Conservation (phyloP, 805 yeast species). For the Kuraishia molischiana region DNA sequence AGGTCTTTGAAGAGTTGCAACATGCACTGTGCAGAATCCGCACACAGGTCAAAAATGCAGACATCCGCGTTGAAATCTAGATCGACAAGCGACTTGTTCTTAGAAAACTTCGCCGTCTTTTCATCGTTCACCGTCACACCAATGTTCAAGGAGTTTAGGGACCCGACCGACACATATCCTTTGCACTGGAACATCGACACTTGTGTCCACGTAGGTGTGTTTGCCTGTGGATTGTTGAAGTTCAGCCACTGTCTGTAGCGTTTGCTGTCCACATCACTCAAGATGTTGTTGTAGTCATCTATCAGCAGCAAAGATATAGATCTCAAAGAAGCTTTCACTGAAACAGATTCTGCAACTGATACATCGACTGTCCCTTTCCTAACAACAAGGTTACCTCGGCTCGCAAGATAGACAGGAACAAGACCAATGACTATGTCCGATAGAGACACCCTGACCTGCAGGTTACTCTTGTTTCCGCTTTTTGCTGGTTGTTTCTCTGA, state of each 20-base stretch:
- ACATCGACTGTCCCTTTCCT: constrained; percentile 47
- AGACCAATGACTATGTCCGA: constrained; percentile 52
- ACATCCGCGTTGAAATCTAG: constrained; percentile 39
- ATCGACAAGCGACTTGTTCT: constrained; percentile 23
- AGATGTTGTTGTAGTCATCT: constrained; percentile 43
- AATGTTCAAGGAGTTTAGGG: constrained; percentile 26
- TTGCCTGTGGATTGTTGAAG: constrained; percentile 5
- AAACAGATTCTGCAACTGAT: constrained; percentile 21
- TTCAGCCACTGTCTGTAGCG: constrained; percentile 13
- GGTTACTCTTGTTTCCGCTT: neutral
- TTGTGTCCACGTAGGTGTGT: constrained; percentile 28
- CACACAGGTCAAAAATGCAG: constrained; percentile 51
- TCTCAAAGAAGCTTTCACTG: constrained; percentile 36
- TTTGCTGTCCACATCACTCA: constrained; percentile 17
- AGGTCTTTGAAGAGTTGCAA: constrained; percentile 61
- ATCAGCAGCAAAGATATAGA: constrained; percentile 44
- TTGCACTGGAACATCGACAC: constrained; percentile 25
- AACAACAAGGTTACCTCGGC: constrained; percentile 43
- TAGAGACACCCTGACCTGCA: constrained; percentile 4
- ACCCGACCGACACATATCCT: constrained; percentile 49
- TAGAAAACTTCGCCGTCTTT: constrained; percentile 4
- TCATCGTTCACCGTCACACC: constrained; percentile 15
- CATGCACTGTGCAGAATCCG: constrained; percentile 75
- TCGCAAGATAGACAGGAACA: constrained; percentile 47
- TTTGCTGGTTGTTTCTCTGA: no score